These are phyloP conservation scores for Juglanconis oblonga DNA, from an alignment of 2,329 filamentous ascomycete species.

Conservation along the genomic window DNA sequence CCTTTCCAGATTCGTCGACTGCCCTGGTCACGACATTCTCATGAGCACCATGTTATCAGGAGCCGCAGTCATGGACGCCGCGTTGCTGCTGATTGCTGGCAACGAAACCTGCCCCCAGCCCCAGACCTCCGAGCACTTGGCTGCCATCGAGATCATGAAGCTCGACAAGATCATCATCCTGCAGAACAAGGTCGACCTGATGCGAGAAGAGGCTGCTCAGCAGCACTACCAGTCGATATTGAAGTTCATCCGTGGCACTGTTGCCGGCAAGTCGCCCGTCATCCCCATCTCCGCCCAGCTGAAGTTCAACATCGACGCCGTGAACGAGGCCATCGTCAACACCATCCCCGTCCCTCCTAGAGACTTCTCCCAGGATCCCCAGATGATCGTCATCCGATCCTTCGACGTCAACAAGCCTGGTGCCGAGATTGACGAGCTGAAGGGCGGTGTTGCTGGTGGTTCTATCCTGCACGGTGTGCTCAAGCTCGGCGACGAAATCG, in stretches of 20 bases:
- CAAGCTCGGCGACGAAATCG: slow-evolving; percentile 96
- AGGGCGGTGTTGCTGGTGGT: slow-evolving; percentile 97
- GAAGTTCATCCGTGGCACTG: slow-evolving; percentile 97
- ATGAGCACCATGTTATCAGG: slow-evolving; percentile 99
- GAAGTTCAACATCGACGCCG: slow-evolving; percentile 99
- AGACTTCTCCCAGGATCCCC: slow-evolving; percentile 87
- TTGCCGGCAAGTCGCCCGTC: slow-evolving; percentile 90
- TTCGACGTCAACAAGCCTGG: slow-evolving; percentile 99
- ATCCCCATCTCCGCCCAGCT: slow-evolving; percentile 97
- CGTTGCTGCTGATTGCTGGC: slow-evolving; percentile 90
- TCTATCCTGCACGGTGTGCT: slow-evolving; percentile 94
- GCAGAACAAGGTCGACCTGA: slow-evolving; percentile 99
- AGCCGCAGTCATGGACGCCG: slow-evolving; percentile 98
- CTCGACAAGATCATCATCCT: slow-evolving; percentile 99
- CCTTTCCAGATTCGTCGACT: slow-evolving; percentile 80
- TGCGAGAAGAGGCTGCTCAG: slow-evolving; percentile 91
- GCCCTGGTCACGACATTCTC: slow-evolving; percentile 99
- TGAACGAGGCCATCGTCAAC: slow-evolving; percentile 93
- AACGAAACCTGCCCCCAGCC: slow-evolving; percentile 98
- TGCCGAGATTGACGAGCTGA: slow-evolving; percentile 96
- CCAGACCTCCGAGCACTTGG: slow-evolving; percentile 97
- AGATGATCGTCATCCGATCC: slow-evolving; percentile 99
- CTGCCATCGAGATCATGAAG: slow-evolving; percentile 99
- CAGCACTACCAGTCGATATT: slow-evolving; percentile 96
- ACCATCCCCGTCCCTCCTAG: slow-evolving; percentile 89